Percentiles rank a stretch among this genome's conserved stretches.
These are phyloP conservation scores for Aspergillus tamarii DNA, from an alignment of 2,329 filamentous ascomycete species.

Conservation along the genomic window DNA sequence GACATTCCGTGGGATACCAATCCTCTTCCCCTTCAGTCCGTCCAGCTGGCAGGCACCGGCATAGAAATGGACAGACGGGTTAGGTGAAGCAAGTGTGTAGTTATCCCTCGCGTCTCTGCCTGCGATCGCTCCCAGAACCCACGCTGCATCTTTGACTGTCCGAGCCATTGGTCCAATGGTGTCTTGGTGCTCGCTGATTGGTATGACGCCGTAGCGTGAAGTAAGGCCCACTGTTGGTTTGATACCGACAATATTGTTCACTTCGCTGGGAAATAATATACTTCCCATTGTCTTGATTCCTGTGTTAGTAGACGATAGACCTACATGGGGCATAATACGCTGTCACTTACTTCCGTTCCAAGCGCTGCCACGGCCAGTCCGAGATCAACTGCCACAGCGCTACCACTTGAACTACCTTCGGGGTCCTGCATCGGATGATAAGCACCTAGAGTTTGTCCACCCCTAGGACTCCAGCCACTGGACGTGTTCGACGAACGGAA, in stretches of 20 bases:
- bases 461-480: constrained; percentile 67
- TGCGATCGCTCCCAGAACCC: constrained; percentile 62
- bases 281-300: constrained; percentile 59
- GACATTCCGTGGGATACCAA: constrained; percentile 66
- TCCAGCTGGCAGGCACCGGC: constrained; percentile 59
- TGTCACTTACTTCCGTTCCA: constrained; percentile 56
- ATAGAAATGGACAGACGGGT: constrained; percentile 60
- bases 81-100: constrained; percentile 63
- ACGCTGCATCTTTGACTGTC: constrained; percentile 62
- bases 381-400: constrained; percentile 61
- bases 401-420: constrained; percentile 64
- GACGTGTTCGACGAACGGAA: constrained; percentile 58
- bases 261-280: constrained; percentile 59
- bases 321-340: not conserved
- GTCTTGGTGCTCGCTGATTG: constrained; percentile 62
- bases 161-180: constrained; percentile 62
- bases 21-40: constrained; percentile 59
- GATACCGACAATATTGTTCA: constrained; percentile 68
- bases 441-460: constrained; percentile 64
- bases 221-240: constrained; percentile 70
- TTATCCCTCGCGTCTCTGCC: constrained; percentile 58
- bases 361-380: constrained; percentile 63
- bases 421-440: constrained; percentile 67
- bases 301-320: not conserved
- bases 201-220: constrained; percentile 63